A percentile compares a stretch with the other conserved stretches of the same genome.
Conservation (phyloP, 345 rosid species). For the Acer yangbiense region DNA sequence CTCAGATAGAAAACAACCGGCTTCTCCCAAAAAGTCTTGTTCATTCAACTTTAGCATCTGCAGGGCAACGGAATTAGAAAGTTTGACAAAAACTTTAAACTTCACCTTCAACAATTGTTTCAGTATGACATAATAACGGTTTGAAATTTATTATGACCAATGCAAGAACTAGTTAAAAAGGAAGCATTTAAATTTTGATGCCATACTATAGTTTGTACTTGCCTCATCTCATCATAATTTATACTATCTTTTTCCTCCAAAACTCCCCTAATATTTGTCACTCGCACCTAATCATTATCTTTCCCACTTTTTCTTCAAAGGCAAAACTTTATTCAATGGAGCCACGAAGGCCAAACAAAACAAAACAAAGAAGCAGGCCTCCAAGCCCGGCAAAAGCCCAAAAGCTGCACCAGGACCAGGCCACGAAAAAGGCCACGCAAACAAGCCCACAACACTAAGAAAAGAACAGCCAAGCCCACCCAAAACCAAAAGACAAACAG, state of each 20-base stretch:
- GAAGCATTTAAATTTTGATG: background rate
- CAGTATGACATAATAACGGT: background rate
- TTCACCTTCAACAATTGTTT: background rate
- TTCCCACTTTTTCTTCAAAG: background rate
- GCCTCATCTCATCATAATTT: background rate
- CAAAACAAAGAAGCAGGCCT: too few relatives aligned
- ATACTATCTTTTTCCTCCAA: background rate
- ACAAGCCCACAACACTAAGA: too few relatives aligned
- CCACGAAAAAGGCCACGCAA: too few relatives aligned
- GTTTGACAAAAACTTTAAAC: constrained; percentile 6
- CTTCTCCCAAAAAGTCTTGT: constrained; percentile 81
- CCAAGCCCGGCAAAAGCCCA: too few relatives aligned
- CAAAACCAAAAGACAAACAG: too few relatives aligned
- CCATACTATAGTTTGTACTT: background rate
- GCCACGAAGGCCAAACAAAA: too few relatives aligned
- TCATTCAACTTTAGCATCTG: constrained; percentile 62
- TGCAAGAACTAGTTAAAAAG: constrained; percentile 4
- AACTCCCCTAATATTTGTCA: background rate
- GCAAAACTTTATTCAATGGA: too few relatives aligned
- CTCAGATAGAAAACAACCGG: constrained; percentile 68
- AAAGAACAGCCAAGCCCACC: too few relatives aligned
- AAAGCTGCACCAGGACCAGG: too few relatives aligned
- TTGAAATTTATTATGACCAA: background rate
- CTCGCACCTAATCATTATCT: background rate
- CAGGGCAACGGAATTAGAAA: constrained; percentile 18